phyloP scores from a whole-genome alignment of 2,329 filamentous ascomycete species.

The Nigrospora oryzae region DNA sequence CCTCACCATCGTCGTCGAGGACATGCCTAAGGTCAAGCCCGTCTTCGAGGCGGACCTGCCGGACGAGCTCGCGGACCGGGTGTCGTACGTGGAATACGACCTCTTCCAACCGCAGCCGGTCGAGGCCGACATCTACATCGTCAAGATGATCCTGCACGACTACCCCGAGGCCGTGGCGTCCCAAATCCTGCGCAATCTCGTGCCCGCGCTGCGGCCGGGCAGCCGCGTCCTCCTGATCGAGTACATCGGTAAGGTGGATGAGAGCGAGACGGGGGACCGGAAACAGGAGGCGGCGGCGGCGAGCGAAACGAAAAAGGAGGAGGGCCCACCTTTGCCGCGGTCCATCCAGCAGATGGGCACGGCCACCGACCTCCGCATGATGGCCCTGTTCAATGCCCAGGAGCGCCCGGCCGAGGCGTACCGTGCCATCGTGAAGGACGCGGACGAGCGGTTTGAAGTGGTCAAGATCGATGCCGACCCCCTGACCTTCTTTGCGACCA shows the following conservation, averaged over 20 bases:
- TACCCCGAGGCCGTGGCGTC: slow-evolving; percentile 37
- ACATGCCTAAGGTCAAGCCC: slow-evolving; percentile 27
- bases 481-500: slow-evolving; percentile 24
- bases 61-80: slow-evolving; percentile 19
- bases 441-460: slow-evolving; percentile 36
- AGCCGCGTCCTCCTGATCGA: slow-evolving; percentile 28
- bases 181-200: slow-evolving; percentile 30
- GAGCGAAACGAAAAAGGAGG: no score
- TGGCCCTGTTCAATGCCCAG: slow-evolving; percentile 38
- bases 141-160: slow-evolving; percentile 48
- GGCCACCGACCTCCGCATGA: slow-evolving; percentile 39
- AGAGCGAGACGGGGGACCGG: slow-evolving; percentile 4
- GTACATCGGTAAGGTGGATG: slow-evolving; percentile 25
- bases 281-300: slow-evolving; percentile 6
- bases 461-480: slow-evolving; percentile 24
- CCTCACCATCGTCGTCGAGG: slow-evolving; percentile 34
- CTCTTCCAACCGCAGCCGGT: slow-evolving; percentile 29
- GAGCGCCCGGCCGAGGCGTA: slow-evolving; percentile 38
- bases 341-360: slow-evolving; percentile 29
- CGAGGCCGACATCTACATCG: slow-evolving; percentile 38
- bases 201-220: slow-evolving; percentile 35
- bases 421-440: slow-evolving; percentile 31
- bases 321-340: slow-evolving; percentile 18
- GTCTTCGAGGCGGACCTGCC: slow-evolving; percentile 23
- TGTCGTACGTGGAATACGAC: slow-evolving; percentile 27